Evolutionary conservation across 768 basidiomycete genomes (phyloP).

Genomic region (Cyclocybe cylindracea): DNA sequence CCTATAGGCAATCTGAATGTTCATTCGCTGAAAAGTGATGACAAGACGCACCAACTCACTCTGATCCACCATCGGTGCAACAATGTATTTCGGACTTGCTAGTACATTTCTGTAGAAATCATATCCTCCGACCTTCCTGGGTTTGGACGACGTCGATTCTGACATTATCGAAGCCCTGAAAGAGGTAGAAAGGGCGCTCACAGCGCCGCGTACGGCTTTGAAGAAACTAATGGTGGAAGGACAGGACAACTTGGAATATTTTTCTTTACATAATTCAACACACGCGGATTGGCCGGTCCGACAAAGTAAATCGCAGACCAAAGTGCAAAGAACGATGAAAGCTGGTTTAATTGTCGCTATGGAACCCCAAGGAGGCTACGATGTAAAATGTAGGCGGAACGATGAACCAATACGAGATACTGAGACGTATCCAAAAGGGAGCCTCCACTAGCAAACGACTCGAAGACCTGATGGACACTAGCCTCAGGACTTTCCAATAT

Average conservation of each 20-base stretch:
- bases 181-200: conserved; percentile 15
- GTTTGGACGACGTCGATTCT: conserved; percentile 3
- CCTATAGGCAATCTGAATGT: conserved; percentile 44
- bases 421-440: no score
- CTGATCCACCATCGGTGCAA: conserved; percentile 99
- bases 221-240: conserved; percentile 10
- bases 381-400: no score
- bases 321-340: no score
- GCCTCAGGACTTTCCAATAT: no score
- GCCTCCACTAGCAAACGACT: no score
- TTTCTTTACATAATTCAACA: not conserved
- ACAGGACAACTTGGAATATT: not conserved
- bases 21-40: conserved; percentile 1
- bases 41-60: conserved; percentile 79
- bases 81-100: conserved; percentile 84
- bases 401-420: no score
- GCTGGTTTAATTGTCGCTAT: no score
- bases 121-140: conserved; percentile 66
- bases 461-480: no score
- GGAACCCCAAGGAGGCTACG: no score
- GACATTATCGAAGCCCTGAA: conserved; percentile 9
- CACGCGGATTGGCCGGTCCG: no score
- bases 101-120: conserved; percentile 81
- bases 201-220: not conserved
- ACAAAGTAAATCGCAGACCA: no score